Conservation (phyloP, 495 filamentous ascomycete species). For the Evernia prunastri region DNA sequence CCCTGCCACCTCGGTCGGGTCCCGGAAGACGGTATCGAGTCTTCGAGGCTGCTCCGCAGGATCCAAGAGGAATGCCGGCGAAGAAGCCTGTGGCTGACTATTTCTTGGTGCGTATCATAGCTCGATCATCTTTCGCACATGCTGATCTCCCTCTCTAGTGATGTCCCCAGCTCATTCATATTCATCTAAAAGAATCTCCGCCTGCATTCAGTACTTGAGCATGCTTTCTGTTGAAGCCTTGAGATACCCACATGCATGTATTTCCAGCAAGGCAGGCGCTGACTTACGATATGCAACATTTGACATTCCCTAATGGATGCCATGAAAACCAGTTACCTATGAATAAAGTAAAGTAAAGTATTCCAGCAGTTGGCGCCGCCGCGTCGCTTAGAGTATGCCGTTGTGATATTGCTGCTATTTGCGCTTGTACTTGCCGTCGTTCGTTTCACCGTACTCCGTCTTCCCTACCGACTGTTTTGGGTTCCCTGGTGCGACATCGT, state of each 20-base stretch:
- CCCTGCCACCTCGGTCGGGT: slow-evolving; percentile 43
- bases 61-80: slow-evolving; percentile 93
- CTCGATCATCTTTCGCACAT: not conserved
- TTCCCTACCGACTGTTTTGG: too few relatives aligned
- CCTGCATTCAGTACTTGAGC: not conserved
- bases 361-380: too few relatives aligned
- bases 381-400: too few relatives aligned
- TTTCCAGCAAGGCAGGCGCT: not conserved
- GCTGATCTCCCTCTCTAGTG: not conserved
- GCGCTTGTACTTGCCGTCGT: too few relatives aligned
- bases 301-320: too few relatives aligned
- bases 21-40: slow-evolving; percentile 90
- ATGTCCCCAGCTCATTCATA: not conserved
- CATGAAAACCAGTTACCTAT: too few relatives aligned
- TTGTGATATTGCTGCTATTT: too few relatives aligned
- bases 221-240: not conserved
- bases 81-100: slow-evolving; percentile 99
- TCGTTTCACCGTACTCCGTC: too few relatives aligned
- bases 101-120: slow-evolving; percentile 55
- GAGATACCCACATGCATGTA: not conserved
- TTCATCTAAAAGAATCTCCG: not conserved
- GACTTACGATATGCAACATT: not conserved
- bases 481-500: too few relatives aligned
- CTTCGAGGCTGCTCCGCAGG: slow-evolving; percentile 95
- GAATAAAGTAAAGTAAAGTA: too few relatives aligned